Percentiles rank a stretch among this genome's conserved stretches.
phyloP scores from a whole-genome alignment of 139 green algal genomes.

The Chlorella sp. region DNA sequence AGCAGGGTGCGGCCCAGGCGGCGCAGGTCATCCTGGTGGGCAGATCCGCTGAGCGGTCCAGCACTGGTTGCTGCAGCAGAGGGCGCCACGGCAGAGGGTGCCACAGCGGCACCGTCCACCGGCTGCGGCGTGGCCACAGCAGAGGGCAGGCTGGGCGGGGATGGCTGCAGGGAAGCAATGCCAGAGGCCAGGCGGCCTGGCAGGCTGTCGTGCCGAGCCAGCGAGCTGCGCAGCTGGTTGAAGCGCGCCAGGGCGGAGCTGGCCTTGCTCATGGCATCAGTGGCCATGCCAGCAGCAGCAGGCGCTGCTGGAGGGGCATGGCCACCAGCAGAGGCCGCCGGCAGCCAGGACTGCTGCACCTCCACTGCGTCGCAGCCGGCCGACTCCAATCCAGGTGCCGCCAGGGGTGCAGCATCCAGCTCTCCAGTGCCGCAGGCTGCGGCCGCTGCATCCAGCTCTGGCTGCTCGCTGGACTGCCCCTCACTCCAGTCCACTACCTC shows the following conservation, averaged over 20 bases:
- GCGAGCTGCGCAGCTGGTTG: conserved; percentile 21
- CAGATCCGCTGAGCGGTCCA: not conserved
- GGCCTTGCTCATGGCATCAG: conserved; percentile 13
- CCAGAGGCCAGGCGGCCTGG: not conserved
- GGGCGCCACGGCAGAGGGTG: too few species aligned
- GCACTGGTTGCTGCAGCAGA: too few species aligned
- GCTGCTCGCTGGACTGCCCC: not conserved
- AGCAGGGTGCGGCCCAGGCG: conserved; percentile 7
- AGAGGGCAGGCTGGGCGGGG: not conserved
- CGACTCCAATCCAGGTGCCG: not conserved
- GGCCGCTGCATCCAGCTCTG: not conserved
- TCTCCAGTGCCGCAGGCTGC: not conserved
- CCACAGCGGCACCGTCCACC: not conserved
- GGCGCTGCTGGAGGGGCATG: not conserved
- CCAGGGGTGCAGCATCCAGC: not conserved
- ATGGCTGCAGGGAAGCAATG: not conserved
- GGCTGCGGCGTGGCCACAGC: not conserved
- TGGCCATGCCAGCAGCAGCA: not conserved
- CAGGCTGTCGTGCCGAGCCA: not conserved
- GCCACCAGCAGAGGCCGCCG: not conserved
- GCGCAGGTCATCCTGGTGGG: conserved; percentile 11
- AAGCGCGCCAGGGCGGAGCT: conserved; percentile 16
- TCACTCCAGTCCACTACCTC: not conserved
- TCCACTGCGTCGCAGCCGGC: not conserved
- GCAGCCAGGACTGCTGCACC: not conserved